Percentiles rank a stretch among this genome's conserved stretches.
phyloP scores from a whole-genome alignment of 768 basidiomycete species.

The Multifurca ochricompacta region DNA sequence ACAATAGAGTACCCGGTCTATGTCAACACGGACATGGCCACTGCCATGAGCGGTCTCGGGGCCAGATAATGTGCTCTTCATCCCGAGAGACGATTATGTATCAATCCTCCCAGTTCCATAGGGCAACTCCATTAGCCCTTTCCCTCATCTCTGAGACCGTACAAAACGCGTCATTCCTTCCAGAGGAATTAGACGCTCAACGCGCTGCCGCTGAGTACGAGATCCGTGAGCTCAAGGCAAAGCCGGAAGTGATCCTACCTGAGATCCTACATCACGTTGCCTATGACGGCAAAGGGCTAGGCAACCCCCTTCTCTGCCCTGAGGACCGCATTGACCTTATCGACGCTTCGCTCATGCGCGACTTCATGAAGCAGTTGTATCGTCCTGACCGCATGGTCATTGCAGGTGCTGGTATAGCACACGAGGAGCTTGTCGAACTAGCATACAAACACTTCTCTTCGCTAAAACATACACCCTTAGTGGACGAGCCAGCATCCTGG shows the following conservation, averaged over 20 bases:
- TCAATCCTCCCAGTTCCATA: slow-evolving; percentile 90
- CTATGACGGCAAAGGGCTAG: slow-evolving; percentile 67
- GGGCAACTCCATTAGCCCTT: slow-evolving; percentile 72
- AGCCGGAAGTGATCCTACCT: slow-evolving; percentile 91
- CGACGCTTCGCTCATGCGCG: slow-evolving; percentile 50
- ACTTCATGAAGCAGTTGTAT: slow-evolving; percentile 76
- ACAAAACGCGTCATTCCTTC: slow-evolving; percentile 63
- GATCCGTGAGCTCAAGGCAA: slow-evolving; percentile 74
- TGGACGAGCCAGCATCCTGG: slow-evolving; percentile 23
- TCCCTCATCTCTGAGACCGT: slow-evolving; percentile 90
- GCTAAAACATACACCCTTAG: slow-evolving; percentile 33
- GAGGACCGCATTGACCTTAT: slow-evolving; percentile 71
- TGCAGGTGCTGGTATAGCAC: slow-evolving; percentile 88
- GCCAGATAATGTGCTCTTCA: slow-evolving; percentile 86
- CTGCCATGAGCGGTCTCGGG: slow-evolving; percentile 79
- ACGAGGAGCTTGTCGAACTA: slow-evolving; percentile 81
- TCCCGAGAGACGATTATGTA: slow-evolving; percentile 96
- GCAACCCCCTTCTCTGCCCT: slow-evolving; percentile 87
- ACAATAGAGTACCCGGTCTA: slow-evolving; percentile 60
- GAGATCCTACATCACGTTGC: slow-evolving; percentile 86
- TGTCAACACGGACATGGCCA: slow-evolving; percentile 71
- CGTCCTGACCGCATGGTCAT: slow-evolving; percentile 92
- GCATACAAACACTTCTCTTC: slow-evolving; percentile 78
- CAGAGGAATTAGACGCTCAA: slow-evolving; percentile 76
- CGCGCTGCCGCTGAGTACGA: slow-evolving; percentile 88